Percentiles rank a stretch among this genome's conserved stretches.
These are phyloP conservation scores for Ceratocystis destructans DNA, from an alignment of 2,329 filamentous ascomycete species.

Conservation along the genomic window DNA sequence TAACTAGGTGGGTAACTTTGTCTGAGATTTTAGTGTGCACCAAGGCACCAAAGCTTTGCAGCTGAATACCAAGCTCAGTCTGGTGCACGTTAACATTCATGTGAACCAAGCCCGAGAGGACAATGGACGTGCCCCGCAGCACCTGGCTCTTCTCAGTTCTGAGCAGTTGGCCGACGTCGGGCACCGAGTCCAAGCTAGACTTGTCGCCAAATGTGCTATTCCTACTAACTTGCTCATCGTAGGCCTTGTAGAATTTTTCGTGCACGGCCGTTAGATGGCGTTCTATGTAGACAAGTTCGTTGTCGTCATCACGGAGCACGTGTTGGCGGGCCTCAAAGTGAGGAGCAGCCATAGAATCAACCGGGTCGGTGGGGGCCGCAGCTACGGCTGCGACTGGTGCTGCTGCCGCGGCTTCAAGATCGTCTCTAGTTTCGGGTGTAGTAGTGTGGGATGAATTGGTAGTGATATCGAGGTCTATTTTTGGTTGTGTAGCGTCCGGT, in stretches of 20 bases:
- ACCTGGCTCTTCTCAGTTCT: constrained; percentile 65
- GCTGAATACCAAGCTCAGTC: constrained; percentile 79
- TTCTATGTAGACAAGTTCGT: constrained; percentile 65
- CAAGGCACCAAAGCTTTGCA: constrained; percentile 68
- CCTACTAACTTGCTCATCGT: constrained; percentile 37
- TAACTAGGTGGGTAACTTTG: constrained; percentile 60
- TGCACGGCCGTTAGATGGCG: constrained; percentile 65
- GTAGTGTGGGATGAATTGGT: too few relatives aligned
- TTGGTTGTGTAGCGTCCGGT: too few relatives aligned
- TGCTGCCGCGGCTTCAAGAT: constrained; percentile 15
- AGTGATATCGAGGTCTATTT: too few relatives aligned
- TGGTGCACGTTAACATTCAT: constrained; percentile 63
- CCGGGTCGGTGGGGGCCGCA: constrained; percentile 19
- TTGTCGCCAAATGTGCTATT: background rate
- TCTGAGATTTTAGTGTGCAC: constrained; percentile 43
- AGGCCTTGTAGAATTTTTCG: constrained; percentile 66
- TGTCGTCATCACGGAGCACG: constrained; percentile 75
- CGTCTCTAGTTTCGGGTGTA: too few relatives aligned
- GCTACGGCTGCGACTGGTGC: background rate
- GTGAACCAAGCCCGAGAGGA: constrained; percentile 82
- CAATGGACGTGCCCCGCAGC: constrained; percentile 61
- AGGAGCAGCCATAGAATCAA: constrained; percentile 23
- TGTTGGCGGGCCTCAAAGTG: constrained; percentile 39
- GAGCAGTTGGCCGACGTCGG: constrained; percentile 77
- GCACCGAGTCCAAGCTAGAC: constrained; percentile 38